phyloP scores from a whole-genome alignment of 2,329 filamentous ascomycete genomes.

The Alternaria gansuensis region DNA sequence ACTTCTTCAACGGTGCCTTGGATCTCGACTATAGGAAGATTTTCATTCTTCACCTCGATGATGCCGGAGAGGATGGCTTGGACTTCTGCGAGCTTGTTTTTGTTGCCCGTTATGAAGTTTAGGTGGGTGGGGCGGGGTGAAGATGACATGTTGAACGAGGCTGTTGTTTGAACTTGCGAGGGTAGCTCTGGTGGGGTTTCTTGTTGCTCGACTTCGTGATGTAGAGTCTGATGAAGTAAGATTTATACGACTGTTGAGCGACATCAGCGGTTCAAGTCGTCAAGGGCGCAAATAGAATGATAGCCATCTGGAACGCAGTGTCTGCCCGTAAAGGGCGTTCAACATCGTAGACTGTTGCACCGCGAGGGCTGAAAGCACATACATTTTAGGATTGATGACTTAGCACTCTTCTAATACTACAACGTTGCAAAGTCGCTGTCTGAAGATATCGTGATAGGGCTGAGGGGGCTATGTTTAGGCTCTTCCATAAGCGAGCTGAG shows the following conservation, averaged over 20 bases:
- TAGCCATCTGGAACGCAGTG: conserved; percentile 1
- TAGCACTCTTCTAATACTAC: conserved; percentile 3
- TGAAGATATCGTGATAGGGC: conserved; percentile 14
- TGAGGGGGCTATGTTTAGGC: conserved; percentile 22
- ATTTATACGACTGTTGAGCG: conserved; percentile 23
- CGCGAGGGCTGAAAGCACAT: conserved; percentile 9
- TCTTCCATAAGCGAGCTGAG: conserved; percentile 21
- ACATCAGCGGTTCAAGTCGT: conserved; percentile 17
- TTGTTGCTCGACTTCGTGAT: background rate
- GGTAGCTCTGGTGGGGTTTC: background rate
- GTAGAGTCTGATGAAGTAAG: conserved; percentile 6
- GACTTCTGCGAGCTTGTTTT: conserved; percentile 88
- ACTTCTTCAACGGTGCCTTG: conserved; percentile 94
- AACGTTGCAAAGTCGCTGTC: conserved; percentile 7
- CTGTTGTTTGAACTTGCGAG: background rate
- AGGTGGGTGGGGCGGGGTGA: conserved; percentile 60
- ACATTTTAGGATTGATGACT: conserved; percentile 7
- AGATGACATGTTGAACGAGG: conserved; percentile 22
- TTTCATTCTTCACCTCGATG: conserved; percentile 76
- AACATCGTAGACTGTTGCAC: background rate
- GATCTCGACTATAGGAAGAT: conserved; percentile 84
- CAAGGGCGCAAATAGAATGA: conserved; percentile 13
- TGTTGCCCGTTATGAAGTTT: conserved; percentile 97
- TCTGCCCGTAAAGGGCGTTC: conserved; percentile 10
- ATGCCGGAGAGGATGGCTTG: conserved; percentile 78